Evolutionary conservation across 148 eudicot species (phyloP), one percentile per base, ranked within the genome.

Genomic region (Spergularia bocconei): DNA sequence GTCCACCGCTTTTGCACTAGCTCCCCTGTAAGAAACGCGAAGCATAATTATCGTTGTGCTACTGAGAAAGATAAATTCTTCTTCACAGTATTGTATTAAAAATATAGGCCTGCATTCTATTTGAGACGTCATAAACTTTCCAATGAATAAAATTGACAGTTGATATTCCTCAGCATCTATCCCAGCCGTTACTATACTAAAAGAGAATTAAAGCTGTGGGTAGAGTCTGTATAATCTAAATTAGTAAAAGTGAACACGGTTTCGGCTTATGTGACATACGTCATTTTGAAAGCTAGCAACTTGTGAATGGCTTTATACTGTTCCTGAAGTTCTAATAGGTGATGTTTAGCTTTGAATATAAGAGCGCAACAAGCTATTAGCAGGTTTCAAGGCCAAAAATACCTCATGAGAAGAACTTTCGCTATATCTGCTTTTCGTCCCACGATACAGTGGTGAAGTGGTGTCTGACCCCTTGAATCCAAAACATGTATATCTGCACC

Each of bases 351-450:
- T 23, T 51, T 10, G 33, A 20, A 48, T 44, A 23, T 2, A 23
- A 12, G 71, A 68, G 50, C 21, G 48, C 48, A 44, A 29, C 36
- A 29, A 29, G 48, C 48, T 44, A 44, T 12, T 23, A 67, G 59
- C 62, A 52, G 44, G 15, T 53, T 14, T 67, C 72, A 74, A 70
- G 71, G 67, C 19, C 41, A 80, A 82, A 44, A 75, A 52, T 79
- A 88, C 98, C 98, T 94, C 63, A 75, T 74, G 71, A 91, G 87
- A 53, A 94, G 89, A 58, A 94, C 85, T 83, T 91, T 91, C 11
- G 93, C 88, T 38, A 84, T 85, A 72, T 78, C 89, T 65, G 60
- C 78, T 85, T 88, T 86, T 67, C 86, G 91, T 64, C 85, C 81
- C 14, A 72, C 72, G 44, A 91, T 85, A 81, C 91, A 74, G 67